Evolutionary conservation across 2,329 filamentous ascomycete species (phyloP), one percentile per base, ranked within the genome.

Genomic region (Talaromyces verruculosus): DNA sequence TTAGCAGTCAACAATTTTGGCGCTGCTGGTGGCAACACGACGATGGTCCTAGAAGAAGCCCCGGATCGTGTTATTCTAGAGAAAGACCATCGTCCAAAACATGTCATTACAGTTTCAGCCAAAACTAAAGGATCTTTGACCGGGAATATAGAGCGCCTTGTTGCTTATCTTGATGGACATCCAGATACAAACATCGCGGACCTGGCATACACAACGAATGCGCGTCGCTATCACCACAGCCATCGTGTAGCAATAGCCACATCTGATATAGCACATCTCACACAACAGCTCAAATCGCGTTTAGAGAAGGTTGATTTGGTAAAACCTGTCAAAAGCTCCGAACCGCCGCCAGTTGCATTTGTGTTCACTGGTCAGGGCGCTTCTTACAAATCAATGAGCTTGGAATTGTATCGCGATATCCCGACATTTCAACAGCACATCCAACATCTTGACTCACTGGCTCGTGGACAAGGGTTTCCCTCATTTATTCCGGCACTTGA

Each of bases 161-260:
- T 67, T 17, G n/a, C 11, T 0, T 59, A 64, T 51, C 41, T 68
- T 8, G 61, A 65, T 6, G 33, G 73, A 74, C 5, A 43, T 73
- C 74, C 67, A 74, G 79, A 82, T 0, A 65, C 73, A 0, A 83
- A 84, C 0, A 73, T 90, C 13, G 79, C 83, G 1, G 80, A 86
- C 65, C 76, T 91, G 1, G 84, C 88, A 0, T 91, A 91, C 75
- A 89, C 87, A 0, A 88, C 86, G 0, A 91, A 88, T 3, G 89
- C 89, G 8, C 76, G 82, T 33, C 78, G 81, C 1, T 72, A 75
- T 5, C 82, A 84, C 61, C 79, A 83, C 68, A 72, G 67, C 28
- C 73, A 75, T 66, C 75, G 80, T 8, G 61, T 58, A n/a, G 64
- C n/a, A 19, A 51, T 67, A 47, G 8, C 61, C 5, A 65, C 63